Evolutionary conservation across 176 grass and related monocot genomes (phyloP), one percentile per base, ranked within the genome.

Genomic region (Aechmea fasciata): DNA sequence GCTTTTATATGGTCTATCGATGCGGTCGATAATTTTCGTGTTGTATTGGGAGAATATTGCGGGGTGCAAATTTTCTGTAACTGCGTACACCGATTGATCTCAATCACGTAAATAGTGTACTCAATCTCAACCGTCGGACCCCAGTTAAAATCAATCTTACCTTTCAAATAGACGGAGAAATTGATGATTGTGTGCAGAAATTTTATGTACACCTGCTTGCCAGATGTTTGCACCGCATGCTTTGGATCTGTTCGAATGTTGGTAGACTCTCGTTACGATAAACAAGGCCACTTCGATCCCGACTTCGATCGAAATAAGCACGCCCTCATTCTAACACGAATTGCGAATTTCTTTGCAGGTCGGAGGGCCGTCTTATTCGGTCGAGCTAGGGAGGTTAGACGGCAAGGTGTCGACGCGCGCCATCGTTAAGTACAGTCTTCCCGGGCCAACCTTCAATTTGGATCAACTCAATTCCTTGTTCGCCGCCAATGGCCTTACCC

Each of bases 311-410:
- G 24, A 1, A 0, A 24, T 47, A 51, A 33, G 14, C 28, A 47
- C 17, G 26, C 68, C 29, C 29, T 33, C 33, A 41, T 41, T 41
- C 5, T 41, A 41, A 41, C 33, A 8, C 33, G 7, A 7, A 41
- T 41, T 41, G 33, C 0, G 33, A 20, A 23, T 49, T 1, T 22
- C 3, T 48, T 76, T 22, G 67, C 83, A 94, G 86, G 51, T 86
- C 1, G 86, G 86, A 70, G 90, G 90, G 3, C 90, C 90, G 10
- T 69, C 1, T 23, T 94, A 89, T 67, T 72, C 67, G 80, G 86
- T 94, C 49, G 90, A 94, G 86, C 90, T 94, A 0, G 90, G 90
- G 11, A 72, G 90, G 72, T 72, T 94, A 0, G 90, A 94, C 75
- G 90, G 90, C 48, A 89, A 87, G 80, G 77, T 89, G 48, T 83